Evolutionary conservation across 331 rosid genomes (phyloP).

Genomic region (Quercus phellos): DNA sequence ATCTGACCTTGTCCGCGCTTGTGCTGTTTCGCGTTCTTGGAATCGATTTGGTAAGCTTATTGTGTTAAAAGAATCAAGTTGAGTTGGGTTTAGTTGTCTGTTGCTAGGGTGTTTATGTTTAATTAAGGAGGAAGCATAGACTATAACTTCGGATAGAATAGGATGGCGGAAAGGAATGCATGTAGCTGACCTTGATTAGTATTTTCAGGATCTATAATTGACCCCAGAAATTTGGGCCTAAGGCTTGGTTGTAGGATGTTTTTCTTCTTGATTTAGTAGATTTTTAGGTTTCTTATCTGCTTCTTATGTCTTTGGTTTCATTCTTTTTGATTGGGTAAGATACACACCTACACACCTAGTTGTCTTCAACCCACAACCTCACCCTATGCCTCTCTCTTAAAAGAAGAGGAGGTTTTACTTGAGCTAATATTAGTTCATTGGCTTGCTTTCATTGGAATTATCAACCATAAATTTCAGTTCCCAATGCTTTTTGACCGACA

Average conservation of each 20-base stretch:
- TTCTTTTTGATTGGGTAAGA: background rate
- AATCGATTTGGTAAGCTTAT: constrained; percentile 43
- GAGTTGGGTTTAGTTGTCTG: background rate
- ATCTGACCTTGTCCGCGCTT: constrained; percentile 50
- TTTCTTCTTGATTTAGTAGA: background rate
- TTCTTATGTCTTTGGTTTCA: background rate
- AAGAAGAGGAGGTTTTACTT: too few relatives aligned
- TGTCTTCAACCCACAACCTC: too few relatives aligned
- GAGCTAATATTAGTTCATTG: too few relatives aligned
- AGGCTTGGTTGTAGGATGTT: background rate
- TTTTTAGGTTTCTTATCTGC: background rate
- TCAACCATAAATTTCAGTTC: background rate
- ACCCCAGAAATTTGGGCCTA: too few relatives aligned
- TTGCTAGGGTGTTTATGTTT: background rate
- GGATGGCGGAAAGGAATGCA: too few relatives aligned
- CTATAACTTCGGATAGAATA: too few relatives aligned
- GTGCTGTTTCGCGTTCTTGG: constrained; percentile 49
- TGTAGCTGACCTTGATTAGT: too few relatives aligned
- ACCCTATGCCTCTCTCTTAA: too few relatives aligned
- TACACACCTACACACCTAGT: too few relatives aligned
- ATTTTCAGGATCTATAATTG: too few relatives aligned
- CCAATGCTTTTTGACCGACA: background rate
- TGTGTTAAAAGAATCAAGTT: constrained; percentile 4
- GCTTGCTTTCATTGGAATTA: background rate
- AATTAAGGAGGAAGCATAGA: too few relatives aligned